phyloP scores from a whole-genome alignment of 1,284 basidiomycete species.

The Ceraceosorus guamensis region DNA sequence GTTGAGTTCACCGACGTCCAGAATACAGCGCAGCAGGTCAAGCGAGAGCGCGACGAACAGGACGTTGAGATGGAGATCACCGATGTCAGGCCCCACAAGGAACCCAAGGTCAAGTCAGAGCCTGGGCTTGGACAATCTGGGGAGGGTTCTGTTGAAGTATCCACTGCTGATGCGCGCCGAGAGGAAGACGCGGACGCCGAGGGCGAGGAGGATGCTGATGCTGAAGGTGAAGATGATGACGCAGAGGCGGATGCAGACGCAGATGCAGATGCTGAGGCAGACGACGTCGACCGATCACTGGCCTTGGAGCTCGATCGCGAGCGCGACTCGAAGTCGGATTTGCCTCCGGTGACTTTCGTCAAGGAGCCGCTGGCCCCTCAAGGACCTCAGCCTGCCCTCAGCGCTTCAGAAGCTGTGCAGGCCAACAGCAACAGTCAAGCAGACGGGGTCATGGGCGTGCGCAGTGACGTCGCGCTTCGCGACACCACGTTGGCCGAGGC shows the following conservation, averaged over 20 bases:
- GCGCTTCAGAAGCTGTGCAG: slow-evolving; percentile 6
- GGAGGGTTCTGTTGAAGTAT: background rate
- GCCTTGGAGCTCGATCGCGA: slow-evolving; percentile 8
- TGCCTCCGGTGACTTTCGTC: slow-evolving; percentile 21
- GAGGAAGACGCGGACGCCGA: slow-evolving; percentile 18
- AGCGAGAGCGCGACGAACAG: background rate
- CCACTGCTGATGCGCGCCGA: slow-evolving; percentile 18
- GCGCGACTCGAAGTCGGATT: slow-evolving; percentile 11
- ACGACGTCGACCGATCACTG: slow-evolving; percentile 26
- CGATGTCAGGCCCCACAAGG: slow-evolving; percentile 6
- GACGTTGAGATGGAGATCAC: slow-evolving; percentile 14
- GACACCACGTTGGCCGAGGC: slow-evolving; percentile 32
- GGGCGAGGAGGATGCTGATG: slow-evolving; percentile 20
- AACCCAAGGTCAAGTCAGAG: background rate
- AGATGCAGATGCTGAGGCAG: slow-evolving; percentile 18
- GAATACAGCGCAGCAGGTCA: background rate
- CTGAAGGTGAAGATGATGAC: slow-evolving; percentile 9
- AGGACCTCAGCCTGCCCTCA: slow-evolving; percentile 24
- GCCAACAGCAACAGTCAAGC: slow-evolving; percentile 37
- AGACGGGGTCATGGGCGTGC: slow-evolving; percentile 7
- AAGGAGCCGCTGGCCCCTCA: slow-evolving; percentile 16
- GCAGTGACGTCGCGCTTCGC: slow-evolving; percentile 14
- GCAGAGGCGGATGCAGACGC: slow-evolving; percentile 14
- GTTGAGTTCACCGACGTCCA: background rate
- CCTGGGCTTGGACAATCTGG: background rate